Conservation (phyloP, 495 filamentous ascomycete genomes). For the Annulohypoxylon moriforme region DNA sequence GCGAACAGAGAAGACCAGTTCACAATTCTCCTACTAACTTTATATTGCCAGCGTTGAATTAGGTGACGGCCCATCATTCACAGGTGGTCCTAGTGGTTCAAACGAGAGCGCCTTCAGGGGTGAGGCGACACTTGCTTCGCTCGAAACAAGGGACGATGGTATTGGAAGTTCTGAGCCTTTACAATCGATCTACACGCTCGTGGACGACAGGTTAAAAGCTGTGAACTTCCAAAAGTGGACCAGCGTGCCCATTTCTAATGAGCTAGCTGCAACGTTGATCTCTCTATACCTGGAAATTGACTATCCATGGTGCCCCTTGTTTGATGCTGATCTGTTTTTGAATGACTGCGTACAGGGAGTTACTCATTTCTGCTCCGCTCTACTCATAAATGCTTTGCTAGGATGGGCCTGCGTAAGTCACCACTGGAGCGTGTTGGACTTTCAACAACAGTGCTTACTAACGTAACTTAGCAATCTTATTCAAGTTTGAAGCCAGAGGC, state of each 20-base stretch:
- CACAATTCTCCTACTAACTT: constrained; percentile 12
- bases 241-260: constrained; percentile 35
- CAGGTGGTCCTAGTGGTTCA: background rate
- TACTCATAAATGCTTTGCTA: constrained; percentile 37
- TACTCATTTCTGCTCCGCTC: constrained; percentile 36
- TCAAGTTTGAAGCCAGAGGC: constrained; percentile 33
- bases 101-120: constrained; percentile 8
- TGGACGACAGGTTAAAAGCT: constrained; percentile 37
- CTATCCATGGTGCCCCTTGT: constrained; percentile 37
- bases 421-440: background rate
- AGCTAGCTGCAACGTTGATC: constrained; percentile 33
- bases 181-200: constrained; percentile 21
- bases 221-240: constrained; percentile 40
- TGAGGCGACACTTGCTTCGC: background rate
- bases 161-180: constrained; percentile 22
- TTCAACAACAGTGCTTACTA: background rate
- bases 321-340: constrained; percentile 43
- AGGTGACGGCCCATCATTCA: constrained; percentile 22
- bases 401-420: constrained; percentile 41
- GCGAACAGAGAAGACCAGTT: background rate
- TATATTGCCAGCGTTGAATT: constrained; percentile 1
- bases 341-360: constrained; percentile 36
- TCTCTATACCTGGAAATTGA: constrained; percentile 44
- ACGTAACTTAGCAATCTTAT: constrained; percentile 38
- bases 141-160: constrained; percentile 4